Evolutionary conservation across 1,139 yeast genomes (phyloP), one percentile per base, ranked within the genome.

Genomic region (Wickerhamomyces sp.): DNA sequence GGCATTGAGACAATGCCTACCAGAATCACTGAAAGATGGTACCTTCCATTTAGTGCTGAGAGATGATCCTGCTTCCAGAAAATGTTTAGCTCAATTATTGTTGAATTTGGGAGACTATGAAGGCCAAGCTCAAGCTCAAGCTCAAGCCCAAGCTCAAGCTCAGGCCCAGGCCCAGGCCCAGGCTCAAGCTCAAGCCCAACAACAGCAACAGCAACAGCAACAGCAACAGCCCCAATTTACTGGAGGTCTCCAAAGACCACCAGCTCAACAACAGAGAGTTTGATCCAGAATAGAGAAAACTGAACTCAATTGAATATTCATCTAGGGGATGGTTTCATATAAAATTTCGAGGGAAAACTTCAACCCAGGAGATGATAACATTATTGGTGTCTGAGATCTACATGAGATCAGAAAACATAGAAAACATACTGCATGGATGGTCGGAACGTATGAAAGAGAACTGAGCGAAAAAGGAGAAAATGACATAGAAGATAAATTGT

Each of bases 21-120:
- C 99, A 1, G 93, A 85, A 58, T 85, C 93, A 1, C 73, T 93
- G 58, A 79, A 89, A 52, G 96, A 90, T 64, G 95, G 93, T n/a
- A 88, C 98, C 0, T 91, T 93, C 64, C 78, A 86, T 32, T 71
- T 74, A 41, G 83, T 86, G 6, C 73, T 93, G 50, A 82, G 84
- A 55, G 98, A 91, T 59, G 99, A 93, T 62, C 78, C 80, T 7
- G 91, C 93, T 11, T 89, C 98, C 10, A 88, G 86, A 61, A 78
- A 93, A 56, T 89, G 96, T 60, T 72, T 93, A 52, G 85, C 93
- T 3, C 96, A 90, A 64, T 72, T 93, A 43, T 72, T 93, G 54
- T 73, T 86, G 46, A 87, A 87, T 57, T 73, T 93, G 51, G 55
- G 71, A 11, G 62, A 58, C 34, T 57, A 55, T 42, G 62, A 58